Evolutionary conservation across 352 stramenopile genomes (phyloP).

Genomic region (Phytophthora pluvialis): DNA sequence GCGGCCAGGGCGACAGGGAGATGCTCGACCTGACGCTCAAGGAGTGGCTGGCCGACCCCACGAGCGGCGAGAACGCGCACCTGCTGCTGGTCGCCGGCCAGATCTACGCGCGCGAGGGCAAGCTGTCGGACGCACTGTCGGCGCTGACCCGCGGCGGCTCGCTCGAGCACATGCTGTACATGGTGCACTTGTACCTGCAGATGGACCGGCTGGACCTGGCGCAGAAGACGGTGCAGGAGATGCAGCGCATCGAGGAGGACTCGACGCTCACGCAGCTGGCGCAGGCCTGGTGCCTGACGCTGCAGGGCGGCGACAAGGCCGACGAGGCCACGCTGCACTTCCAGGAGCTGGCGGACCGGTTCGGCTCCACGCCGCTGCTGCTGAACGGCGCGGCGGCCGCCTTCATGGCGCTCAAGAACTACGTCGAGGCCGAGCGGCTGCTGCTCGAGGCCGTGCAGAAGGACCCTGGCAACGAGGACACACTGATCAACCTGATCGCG

Average conservation of each 20-base stretch:
- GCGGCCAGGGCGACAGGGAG: conserved; percentile 74
- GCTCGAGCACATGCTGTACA: conserved; percentile 94
- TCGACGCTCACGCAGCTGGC: conserved; percentile 95
- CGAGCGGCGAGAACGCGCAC: conserved; percentile 86
- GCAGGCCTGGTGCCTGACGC: conserved; percentile 87
- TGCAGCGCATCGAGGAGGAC: conserved; percentile 96
- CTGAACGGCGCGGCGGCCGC: conserved; percentile 92
- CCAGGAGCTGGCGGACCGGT: conserved; percentile 94
- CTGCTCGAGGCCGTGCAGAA: conserved; percentile 91
- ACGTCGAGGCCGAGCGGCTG: conserved; percentile 87
- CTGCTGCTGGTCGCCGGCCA: conserved; percentile 94
- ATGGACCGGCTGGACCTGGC: conserved; percentile 96
- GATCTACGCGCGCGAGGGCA: conserved; percentile 92
- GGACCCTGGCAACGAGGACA: conserved; percentile 90
- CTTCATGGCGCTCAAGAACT: conserved; percentile 94
- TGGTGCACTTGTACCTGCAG: conserved; percentile 89
- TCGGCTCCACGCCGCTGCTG: conserved; percentile 91
- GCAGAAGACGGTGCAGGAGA: conserved; percentile 84
- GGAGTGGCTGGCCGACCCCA: conserved; percentile 87
- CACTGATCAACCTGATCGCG: conserved; percentile 94
- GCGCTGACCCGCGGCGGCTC: conserved; percentile 90
- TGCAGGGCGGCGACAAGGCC: conserved; percentile 82
- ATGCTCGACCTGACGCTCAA: conserved; percentile 93
- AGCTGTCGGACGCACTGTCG: conserved; percentile 94
- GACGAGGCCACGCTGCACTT: conserved; percentile 94